Evolutionary conservation across 2,329 filamentous ascomycete genomes (phyloP), one percentile per base, ranked within the genome.

Genomic region (Didymellaceae sp.): DNA sequence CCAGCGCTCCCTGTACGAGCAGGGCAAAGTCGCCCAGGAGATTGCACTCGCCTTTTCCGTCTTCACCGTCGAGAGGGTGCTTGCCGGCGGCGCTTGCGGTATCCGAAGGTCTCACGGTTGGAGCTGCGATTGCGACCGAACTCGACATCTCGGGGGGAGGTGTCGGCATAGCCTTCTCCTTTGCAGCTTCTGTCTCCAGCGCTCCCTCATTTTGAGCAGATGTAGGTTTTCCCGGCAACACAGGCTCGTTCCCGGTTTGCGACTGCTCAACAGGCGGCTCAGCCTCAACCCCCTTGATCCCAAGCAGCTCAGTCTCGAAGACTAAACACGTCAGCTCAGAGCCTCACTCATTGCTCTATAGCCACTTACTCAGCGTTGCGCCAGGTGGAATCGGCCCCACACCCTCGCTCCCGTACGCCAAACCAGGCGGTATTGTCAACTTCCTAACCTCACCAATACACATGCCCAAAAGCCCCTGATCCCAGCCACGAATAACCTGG

Each of bases 401-500:
- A 28, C 75, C 80, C 45, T 85, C 81, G 56, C 87, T 78, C 41
- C 94, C 94, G 74, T 97, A 99, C 38, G 85, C 94, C 68, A 88
- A 78, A 68, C 87, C 84, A 16, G 93, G 90, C n/a, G 91, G 91
- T 48, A 99, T 94, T 16, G 88, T 97, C 73, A 99, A 77, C 46
- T 85, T 93, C 74, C 75, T 84, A 81, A 92, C 93, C 81, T 97
- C 93, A 56, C 94, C 93, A 63, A 95, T 88, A 76, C 94, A 97
- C 92, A 97, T 97, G 68, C 90, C 90, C 45, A 94, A 65, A 30
- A 97, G 82, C 40, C 93, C 93, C 71, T 95, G 76, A 66, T 97
- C 93, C 93, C 92, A 97, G 69, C 93, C 93, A 78, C 89, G 87
- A 72, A 99, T 99, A 41, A 97, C 94, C 72, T 88, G 83, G 34